A percentile compares a stretch with the other conserved stretches of the same genome.
Evolutionary conservation across 2,329 filamentous ascomycete genomes (phyloP).

Genomic region (Rachicladosporium sp.): DNA sequence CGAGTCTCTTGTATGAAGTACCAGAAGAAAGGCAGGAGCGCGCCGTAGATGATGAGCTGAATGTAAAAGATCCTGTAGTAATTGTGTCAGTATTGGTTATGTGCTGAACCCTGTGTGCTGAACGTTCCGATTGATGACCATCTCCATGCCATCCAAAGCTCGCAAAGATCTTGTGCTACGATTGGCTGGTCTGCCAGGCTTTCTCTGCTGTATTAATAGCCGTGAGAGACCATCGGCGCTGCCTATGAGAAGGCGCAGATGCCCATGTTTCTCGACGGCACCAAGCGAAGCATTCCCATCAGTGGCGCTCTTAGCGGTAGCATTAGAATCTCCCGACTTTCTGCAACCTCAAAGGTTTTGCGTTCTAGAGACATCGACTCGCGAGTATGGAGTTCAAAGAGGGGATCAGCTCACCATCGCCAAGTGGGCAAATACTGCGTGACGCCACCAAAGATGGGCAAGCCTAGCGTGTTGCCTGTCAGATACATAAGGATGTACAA

Average conservation of each 20-base stretch:
- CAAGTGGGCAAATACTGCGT: conserved; percentile 20
- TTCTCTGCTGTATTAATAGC: too few relatives aligned
- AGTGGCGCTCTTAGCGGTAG: too few relatives aligned
- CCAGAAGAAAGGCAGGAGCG: conserved; percentile 28
- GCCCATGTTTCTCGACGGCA: too few relatives aligned
- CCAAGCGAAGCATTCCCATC: too few relatives aligned
- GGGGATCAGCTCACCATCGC: conserved; percentile 18
- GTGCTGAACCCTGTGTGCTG: too few relatives aligned
- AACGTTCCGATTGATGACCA: too few relatives aligned
- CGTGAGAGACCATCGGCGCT: too few relatives aligned
- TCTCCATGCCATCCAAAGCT: too few relatives aligned
- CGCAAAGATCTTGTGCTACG: too few relatives aligned
- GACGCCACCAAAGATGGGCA: conserved; percentile 24
- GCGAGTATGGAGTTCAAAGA: background rate
- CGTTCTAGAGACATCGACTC: background rate
- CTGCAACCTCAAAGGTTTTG: background rate
- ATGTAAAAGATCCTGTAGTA: conserved; percentile 23
- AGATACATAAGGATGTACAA: conserved; percentile 26
- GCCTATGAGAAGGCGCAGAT: too few relatives aligned
- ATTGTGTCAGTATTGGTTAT: conserved; percentile 5
- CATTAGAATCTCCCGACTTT: too few relatives aligned
- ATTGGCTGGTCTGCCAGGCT: too few relatives aligned
- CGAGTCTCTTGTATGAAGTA: conserved; percentile 36
- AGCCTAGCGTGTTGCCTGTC: conserved; percentile 23
- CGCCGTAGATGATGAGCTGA: conserved; percentile 33